Evolutionary conservation across 75 land plant species (phyloP), one percentile per base, ranked within the genome.

Genomic region (Larix kaempferi): DNA sequence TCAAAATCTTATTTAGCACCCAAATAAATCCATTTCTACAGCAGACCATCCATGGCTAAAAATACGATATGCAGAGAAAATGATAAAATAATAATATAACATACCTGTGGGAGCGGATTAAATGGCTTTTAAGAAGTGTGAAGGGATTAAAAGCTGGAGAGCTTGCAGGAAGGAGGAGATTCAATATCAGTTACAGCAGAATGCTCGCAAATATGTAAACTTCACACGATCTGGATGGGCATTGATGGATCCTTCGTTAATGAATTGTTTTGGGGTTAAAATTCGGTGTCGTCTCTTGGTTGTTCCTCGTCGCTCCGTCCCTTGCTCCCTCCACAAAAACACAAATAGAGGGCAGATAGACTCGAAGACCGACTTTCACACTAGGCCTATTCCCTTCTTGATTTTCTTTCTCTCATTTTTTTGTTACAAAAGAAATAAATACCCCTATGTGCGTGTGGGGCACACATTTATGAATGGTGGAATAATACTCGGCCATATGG

Each of bases 281-380:
- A 41, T n/a, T 41, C 39, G 73, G 73, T 11, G 19, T 19, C n/a
- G 21, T 3, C 21, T 69, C 12, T 19, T 65, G 15, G 19, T 33
- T 33, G 1, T 29, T 29, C 17, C 33, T 64, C 6, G 16, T 12
- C 16, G 27, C 33, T 5, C 33, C 33, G 27, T 21, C 23, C 11
- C 25, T 57, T 0, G 33, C 65, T 65, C 39, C 69, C 69, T 65
- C 69, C 69, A 16, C 16, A 11, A 64, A 69, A 44, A 44, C 44
- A 44, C 49, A 65, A 21, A 37, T 37, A 49, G 19, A 35, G 35
- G 73, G 73, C 52, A 41, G 72, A 69, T 21, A 39, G 54, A 44
- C 73, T 39, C 23, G 39, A 69, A n/a, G 39, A 69, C 73, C 73
- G 73, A 69, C 73, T 15, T 37, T 26, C 67, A 64, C 37, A 39